phyloP scores from a whole-genome alignment of 2,329 filamentous ascomycete genomes.

The Ophiostoma quercus region DNA sequence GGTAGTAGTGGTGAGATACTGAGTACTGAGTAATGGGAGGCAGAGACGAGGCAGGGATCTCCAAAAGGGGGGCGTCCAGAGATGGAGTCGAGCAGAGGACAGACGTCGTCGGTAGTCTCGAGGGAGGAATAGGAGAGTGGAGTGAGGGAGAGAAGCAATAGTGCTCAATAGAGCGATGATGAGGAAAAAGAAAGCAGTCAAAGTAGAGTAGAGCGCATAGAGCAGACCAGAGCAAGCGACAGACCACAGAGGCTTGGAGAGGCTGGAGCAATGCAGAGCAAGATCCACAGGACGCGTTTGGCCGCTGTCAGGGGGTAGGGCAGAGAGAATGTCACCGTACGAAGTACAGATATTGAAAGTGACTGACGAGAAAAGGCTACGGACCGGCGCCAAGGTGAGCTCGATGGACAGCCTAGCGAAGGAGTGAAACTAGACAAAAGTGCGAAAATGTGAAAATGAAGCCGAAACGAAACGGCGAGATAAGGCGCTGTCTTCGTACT shows the following conservation, averaged over 20 bases:
- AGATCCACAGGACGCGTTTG: slow-evolving; percentile 7
- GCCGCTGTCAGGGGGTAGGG: not conserved
- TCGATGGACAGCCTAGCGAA: not conserved
- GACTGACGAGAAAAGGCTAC: not conserved
- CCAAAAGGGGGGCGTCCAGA: not conserved
- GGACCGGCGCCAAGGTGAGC: not conserved
- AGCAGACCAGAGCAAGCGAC: not conserved
- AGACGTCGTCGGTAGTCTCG: not conserved
- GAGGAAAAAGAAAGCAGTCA: not conserved
- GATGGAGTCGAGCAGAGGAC: not conserved
- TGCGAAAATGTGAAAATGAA: not conserved
- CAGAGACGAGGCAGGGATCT: not conserved
- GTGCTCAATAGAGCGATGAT: not conserved
- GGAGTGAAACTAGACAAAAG: not conserved
- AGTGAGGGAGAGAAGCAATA: slow-evolving; percentile 7
- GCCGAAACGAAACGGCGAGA: slow-evolving; percentile 2
- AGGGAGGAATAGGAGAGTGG: slow-evolving; percentile 4
- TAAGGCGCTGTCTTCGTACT: not conserved
- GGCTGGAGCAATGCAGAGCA: slow-evolving; percentile 1
- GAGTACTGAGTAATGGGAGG: not conserved
- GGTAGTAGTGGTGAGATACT: no score
- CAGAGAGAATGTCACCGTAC: not conserved
- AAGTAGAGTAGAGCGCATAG: not conserved
- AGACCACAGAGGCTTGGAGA: not conserved
- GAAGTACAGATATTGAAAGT: not conserved